Evolutionary conservation across 257 asterid genomes (phyloP), one percentile per base, ranked within the genome.

Genomic region (Thymus quinquecostatus): DNA sequence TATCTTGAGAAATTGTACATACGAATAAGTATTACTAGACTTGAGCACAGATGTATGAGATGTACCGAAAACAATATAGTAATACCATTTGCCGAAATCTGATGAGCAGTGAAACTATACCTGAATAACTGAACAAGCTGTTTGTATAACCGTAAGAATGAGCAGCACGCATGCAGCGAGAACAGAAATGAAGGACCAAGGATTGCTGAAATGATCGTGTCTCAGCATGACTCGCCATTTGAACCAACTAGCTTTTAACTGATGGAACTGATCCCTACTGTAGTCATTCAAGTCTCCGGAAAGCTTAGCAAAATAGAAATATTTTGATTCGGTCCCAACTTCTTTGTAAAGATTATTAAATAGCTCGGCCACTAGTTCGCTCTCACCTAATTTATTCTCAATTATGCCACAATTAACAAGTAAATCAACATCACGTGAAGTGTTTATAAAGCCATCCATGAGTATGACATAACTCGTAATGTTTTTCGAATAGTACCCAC

Each of bases 341-440:
- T 71, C 81, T 29, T 80, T 76, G 79, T 72, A 56, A 3, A 80
- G 81, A 68, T 69, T 76, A 63, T 80, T 80, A 10, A 80, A 80
- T 0, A 80, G 69, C 11, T 76, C 67, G 3, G 81, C 76, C n/a
- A 80, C 81, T 32, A 27, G 33, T 9, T 61, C 36, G 8, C 56
- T 62, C 21, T 69, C 71, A 0, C 67, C 75, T 14, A 80, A 66
- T 28, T 29, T 21, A 45, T 76, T 67, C 27, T 8, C 40, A 9
- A 80, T 51, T 40, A 75, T 71, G 29, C 55, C 69, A 7, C 13
- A 13, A 0, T 43, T 5, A 9, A 68, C 60, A 14, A 80, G 81
- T 27, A 72, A 13, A 14, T 54, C 76, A 8, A 80, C 84, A 63
- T 80, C 81, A 29, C 59, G 33, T 8, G 14, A 9, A 7, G 81